Percentiles rank a stretch among this genome's conserved stretches.
Conservation (phyloP, 164 flowering plant genomes). For the Aristolochia fimbriata region DNA sequence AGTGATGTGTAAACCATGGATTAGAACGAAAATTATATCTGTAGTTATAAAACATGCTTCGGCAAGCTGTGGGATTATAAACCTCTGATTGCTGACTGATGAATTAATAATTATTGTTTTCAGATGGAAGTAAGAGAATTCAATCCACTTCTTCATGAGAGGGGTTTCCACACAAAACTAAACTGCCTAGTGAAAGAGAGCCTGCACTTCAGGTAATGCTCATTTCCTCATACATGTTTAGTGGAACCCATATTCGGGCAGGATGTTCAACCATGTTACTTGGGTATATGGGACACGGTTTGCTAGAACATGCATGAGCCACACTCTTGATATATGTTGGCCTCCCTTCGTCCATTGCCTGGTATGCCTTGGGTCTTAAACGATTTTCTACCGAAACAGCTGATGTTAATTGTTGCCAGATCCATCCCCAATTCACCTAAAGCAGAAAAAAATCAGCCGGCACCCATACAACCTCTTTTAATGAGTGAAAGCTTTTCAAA, state of each 20-base stretch:
- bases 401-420: background rate
- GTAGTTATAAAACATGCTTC: too few relatives aligned
- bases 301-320: too few relatives aligned
- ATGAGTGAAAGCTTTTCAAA: slow-evolving; percentile 1
- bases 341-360: too few relatives aligned
- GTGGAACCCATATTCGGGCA: background rate
- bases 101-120: background rate
- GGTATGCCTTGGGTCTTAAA: too few relatives aligned
- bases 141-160: slow-evolving; percentile 61
- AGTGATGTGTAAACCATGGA: too few relatives aligned
- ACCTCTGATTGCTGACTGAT: too few relatives aligned
- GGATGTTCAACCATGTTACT: too few relatives aligned
- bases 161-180: slow-evolving; percentile 70
- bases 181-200: slow-evolving; percentile 67
- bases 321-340: too few relatives aligned
- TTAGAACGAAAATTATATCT: too few relatives aligned
- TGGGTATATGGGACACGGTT: too few relatives aligned
- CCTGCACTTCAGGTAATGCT: slow-evolving; percentile 53
- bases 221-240: slow-evolving; percentile 2
- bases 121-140: slow-evolving; percentile 67
- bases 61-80: too few relatives aligned
- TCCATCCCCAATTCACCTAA: slow-evolving; percentile 9
- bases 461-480: slow-evolving; percentile 9
- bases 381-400: background rate
- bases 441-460: slow-evolving; percentile 13